A percentile compares a stretch with the other conserved stretches of the same genome.
phyloP scores from a whole-genome alignment of 1,139 yeast species.

The Zygosaccharomyces pseudobailii region DNA sequence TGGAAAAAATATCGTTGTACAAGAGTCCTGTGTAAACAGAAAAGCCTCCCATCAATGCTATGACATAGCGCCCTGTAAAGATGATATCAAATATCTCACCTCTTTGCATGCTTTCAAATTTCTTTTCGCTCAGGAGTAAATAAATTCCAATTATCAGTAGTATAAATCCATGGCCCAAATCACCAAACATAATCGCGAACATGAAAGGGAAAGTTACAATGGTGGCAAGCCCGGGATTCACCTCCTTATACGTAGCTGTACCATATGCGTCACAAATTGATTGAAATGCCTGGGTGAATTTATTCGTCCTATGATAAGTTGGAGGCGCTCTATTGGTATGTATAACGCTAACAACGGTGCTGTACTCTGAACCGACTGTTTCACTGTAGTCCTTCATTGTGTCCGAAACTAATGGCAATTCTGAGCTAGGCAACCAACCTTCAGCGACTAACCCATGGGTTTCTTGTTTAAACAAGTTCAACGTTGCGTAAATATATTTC shows the following conservation, averaged over 20 bases:
- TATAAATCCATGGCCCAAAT: constrained; percentile 73
- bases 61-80: constrained; percentile 65
- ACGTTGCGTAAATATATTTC: constrained; percentile 60
- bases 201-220: constrained; percentile 77
- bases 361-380: constrained; percentile 42
- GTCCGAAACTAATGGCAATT: constrained; percentile 34
- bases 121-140: constrained; percentile 58
- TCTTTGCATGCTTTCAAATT: constrained; percentile 54
- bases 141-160: constrained; percentile 54
- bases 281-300: constrained; percentile 73
- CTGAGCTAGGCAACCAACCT: constrained; percentile 76
- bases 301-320: constrained; percentile 70
- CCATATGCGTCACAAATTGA: constrained; percentile 78
- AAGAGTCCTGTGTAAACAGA: constrained; percentile 76
- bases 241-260: constrained; percentile 69
- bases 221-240: constrained; percentile 77
- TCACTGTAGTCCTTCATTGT: constrained; percentile 38
- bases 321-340: constrained; percentile 71
- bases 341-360: constrained; percentile 62
- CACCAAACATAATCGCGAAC: constrained; percentile 90
- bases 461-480: constrained; percentile 67
- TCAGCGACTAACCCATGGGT: constrained; percentile 64
- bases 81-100: constrained; percentile 86
- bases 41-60: constrained; percentile 69
- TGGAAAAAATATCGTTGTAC: constrained; percentile 73